Percentiles rank a stretch among this genome's conserved stretches.
Conservation (phyloP, 2,329 filamentous ascomycete species). For the Pseudohalonectria lignicola region DNA sequence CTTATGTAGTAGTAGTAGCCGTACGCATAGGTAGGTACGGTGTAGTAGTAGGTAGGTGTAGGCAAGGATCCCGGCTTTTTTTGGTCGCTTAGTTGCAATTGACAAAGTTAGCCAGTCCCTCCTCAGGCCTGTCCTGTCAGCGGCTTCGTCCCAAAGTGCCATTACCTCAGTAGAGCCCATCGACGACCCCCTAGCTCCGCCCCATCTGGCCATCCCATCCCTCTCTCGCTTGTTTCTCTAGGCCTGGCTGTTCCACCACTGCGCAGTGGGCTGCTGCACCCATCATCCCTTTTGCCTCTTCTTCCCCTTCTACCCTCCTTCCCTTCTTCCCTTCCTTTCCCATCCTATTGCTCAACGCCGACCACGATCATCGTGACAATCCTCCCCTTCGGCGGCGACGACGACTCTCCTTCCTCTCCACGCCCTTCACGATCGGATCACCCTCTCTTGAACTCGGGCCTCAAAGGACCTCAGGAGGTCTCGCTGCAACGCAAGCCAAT, state of each 20-base stretch:
- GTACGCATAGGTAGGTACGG: too few species aligned
- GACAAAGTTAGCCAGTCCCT: too few species aligned
- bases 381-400: conserved; percentile 10
- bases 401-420: conserved; percentile 7
- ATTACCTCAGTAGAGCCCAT: too few species aligned
- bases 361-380: conserved; percentile 14
- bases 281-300: neutral
- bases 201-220: conserved; percentile 2
- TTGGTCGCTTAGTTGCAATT: too few species aligned
- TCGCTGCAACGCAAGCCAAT: conserved; percentile 4
- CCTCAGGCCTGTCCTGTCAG: too few species aligned
- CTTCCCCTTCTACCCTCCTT: conserved; percentile 1
- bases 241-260: neutral
- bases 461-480: conserved; percentile 16
- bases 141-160: conserved; percentile 3
- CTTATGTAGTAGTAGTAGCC: too few species aligned
- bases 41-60: too few species aligned
- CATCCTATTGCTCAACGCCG: conserved; percentile 10
- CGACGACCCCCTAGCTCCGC: conserved; percentile 1
- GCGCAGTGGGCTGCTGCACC: too few species aligned
- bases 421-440: conserved; percentile 12
- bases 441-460: conserved; percentile 7
- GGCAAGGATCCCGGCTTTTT: too few species aligned
- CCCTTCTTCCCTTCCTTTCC: conserved; percentile 4
- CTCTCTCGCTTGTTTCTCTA: neutral